phyloP scores from a whole-genome alignment of 1,139 yeast species.

The Sugiyamaella neomexicana region DNA sequence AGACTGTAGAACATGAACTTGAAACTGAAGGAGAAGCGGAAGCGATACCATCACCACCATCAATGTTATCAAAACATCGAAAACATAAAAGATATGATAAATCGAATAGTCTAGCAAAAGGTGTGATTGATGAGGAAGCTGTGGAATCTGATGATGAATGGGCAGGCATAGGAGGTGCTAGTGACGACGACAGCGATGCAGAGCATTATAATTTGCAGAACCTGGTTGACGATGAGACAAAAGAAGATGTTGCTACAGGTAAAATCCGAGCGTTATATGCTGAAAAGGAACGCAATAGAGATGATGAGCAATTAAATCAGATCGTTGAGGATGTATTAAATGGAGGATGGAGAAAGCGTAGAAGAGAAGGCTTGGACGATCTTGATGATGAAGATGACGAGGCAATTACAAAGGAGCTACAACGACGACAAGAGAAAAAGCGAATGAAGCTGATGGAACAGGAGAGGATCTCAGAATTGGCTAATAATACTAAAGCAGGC shows the following conservation, averaged over 20 bases:
- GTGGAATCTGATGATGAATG: conserved; percentile 97
- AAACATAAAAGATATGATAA: conserved; percentile 39
- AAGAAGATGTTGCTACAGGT: conserved; percentile 50
- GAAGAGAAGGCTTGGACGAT: conserved; percentile 57
- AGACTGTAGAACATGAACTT: not conserved
- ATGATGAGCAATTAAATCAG: conserved; percentile 68
- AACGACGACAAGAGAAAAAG: conserved; percentile 57
- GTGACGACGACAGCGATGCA: conserved; percentile 56
- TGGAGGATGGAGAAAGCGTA: conserved; percentile 73
- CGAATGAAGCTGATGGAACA: conserved; percentile 56
- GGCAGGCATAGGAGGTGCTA: conserved; percentile 85
- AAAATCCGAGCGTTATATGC: conserved; percentile 62
- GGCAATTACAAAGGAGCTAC: conserved; percentile 44
- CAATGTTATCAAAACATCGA: not conserved
- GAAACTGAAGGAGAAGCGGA: too few species aligned
- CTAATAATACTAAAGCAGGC: conserved; percentile 58
- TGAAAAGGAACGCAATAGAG: conserved; percentile 68
- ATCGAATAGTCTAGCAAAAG: conserved; percentile 52
- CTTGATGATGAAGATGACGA: conserved; percentile 62
- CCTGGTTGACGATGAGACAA: conserved; percentile 74
- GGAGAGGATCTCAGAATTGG: conserved; percentile 51
- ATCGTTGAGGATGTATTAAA: conserved; percentile 79
- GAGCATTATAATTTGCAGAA: conserved; percentile 77
- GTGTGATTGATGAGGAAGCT: conserved; percentile 81
- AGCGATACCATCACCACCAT: not conserved